Base-by-base conservation (phyloP, 805 yeast species). In the Candida yuanshanica region DNA sequence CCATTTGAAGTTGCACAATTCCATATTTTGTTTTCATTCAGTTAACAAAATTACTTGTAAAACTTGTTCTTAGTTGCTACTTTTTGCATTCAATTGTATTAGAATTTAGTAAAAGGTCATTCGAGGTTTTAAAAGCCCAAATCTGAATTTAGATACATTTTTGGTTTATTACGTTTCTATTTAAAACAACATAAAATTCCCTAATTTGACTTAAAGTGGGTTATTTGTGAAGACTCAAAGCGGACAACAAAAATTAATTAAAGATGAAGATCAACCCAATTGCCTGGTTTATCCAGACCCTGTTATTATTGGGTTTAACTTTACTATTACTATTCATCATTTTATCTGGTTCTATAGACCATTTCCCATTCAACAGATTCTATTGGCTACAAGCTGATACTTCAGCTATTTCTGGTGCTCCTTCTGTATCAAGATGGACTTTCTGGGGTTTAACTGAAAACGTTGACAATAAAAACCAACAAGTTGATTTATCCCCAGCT, bases 381-480 rank as follows among this genome's bases (percentile, higher is more conserved):
- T 84, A 79, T 63, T 81, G 88, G 87, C 56, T 84, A 27, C 67
- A 75, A 59, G 90, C 81, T 37, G 81, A 83, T 55, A 83, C 91
- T 37, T 63, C 77, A 2, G 58, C 58, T 35, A 77, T 82, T 42
- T 45, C 67, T 4, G 59, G 68, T 34, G 82, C 83, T 7, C 60
- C 68, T 18, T 60, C 59, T 27, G 53, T 67, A 37, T 66, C 87
- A n/a, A 78, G 85, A 53, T 84, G 90, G 90, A 82, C 90, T 2
- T 83, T 77, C 67, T 84, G 91, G 91, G 90, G 91, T 51, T 72
- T 82, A 35, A 80, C 87, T 60, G 67, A 66, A 37, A 68, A 68
- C 39, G 45, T 42, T 14, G 52, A 52, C 22, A 41, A 45, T 36
- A 70, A 62, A 44, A 58, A 63, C 44, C 39, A 58, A 5, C 71